Conservation (phyloP, 176 grass and related monocot species). For the Oryza nivara region DNA sequence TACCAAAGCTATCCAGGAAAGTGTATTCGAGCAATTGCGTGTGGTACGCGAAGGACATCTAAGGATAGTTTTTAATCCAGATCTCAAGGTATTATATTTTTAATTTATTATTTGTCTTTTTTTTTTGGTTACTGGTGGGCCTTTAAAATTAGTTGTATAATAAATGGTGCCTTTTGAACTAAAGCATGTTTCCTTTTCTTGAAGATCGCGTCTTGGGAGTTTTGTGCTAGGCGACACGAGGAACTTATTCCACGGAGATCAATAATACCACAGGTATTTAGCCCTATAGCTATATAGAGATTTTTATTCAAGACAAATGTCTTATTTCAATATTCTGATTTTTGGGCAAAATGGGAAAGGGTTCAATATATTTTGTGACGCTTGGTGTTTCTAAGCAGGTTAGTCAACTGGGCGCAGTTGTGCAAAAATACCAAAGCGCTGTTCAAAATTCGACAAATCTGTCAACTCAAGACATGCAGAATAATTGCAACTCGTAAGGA, state of each 20-base stretch:
- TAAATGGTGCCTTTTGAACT: conserved; percentile 21
- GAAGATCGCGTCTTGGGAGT: conserved; percentile 98
- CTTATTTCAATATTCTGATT: conserved; percentile 2
- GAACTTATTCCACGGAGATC: conserved; percentile 97
- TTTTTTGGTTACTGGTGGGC: not conserved
- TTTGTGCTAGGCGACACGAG: conserved; percentile 93
- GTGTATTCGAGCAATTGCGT: conserved; percentile 95
- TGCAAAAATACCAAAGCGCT: conserved; percentile 83
- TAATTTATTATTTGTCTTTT: conserved; percentile 14
- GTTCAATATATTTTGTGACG: conserved; percentile 28
- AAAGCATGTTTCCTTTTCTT: conserved; percentile 40
- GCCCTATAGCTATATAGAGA: not conserved
- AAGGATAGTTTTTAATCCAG: conserved; percentile 96
- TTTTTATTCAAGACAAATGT: conserved; percentile 7
- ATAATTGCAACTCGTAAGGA: conserved; percentile 96
- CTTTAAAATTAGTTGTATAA: not conserved
- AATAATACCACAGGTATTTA: conserved; percentile 88
- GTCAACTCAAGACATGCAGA: conserved; percentile 90
- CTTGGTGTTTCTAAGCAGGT: conserved; percentile 63
- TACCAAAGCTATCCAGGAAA: conserved; percentile 95
- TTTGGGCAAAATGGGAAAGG: not conserved
- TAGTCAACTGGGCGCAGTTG: conserved; percentile 77
- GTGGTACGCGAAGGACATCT: conserved; percentile 97
- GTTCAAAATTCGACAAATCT: conserved; percentile 76
- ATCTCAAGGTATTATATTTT: conserved; percentile 75